Base-by-base conservation (phyloP, 371 early-diverging fungal species). In the Apophysomyces variabilis region DNA sequence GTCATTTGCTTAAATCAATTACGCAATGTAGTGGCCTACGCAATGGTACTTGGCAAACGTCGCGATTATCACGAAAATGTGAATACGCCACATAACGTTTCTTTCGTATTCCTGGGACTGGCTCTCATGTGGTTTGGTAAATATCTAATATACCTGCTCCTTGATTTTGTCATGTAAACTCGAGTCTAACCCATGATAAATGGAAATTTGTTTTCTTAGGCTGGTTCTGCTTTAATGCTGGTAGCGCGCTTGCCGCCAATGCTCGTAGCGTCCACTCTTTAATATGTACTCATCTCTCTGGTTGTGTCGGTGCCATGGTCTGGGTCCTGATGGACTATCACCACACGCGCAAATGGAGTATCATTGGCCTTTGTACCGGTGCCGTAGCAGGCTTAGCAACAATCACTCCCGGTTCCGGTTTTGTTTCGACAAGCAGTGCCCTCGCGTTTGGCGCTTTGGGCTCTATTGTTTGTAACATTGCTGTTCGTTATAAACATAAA, bases 351-450 rank as follows among this genome's bases (percentile, higher is more conserved):
- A 90, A 89, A 76, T 78, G 89, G 67, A 90, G 93, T 4, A 86
- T 89, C 62, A 85, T 95, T 38, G 93, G 92, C 16, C 88, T 91
- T 67, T 94, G 93, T 79, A 88, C 90, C 2, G 95, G 95, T 45
- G 93, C 90, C 4, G 89, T 93, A 7, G 89, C 90, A n/a, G 95
- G 92, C n/a, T 78, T 94, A 45, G 94, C 92, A 11, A 89, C 86
- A 5, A 86, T 93, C 65, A 94, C 95, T 1, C 95, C 95, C 0
- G 91, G 86, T 0, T 85, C 89, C 41, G 92, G 93, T 18, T 90
- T 79, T 61, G 91, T 93, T 12, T 79, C 84, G 14, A 88, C 91
- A 11, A 86, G 88, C 70, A 86, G 90, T 12, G 82, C 91, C 7
- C 70, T 93, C 38, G 82, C 90, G 11, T 88, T 92, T 77, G 94